A percentile compares a stretch with the other conserved stretches of the same genome.
These are phyloP conservation scores for Saccharomycopsis sp. DNA, from an alignment of 805 yeast species.

Conservation along the genomic window DNA sequence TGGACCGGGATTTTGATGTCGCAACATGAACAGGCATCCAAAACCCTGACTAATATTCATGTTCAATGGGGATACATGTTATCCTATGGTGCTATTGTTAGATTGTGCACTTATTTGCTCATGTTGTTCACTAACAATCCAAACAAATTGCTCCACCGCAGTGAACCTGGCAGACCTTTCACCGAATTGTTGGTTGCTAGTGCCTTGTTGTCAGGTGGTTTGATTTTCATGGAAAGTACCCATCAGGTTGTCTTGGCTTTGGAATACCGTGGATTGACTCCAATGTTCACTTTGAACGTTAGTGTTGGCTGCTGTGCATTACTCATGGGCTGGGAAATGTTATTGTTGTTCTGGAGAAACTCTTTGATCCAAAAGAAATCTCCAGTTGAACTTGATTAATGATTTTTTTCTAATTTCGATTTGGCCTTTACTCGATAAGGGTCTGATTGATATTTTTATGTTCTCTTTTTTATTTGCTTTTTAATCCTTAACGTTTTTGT, in stretches of 20 bases:
- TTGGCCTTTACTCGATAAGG: too few species aligned
- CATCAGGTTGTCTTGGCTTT: slow-evolving; percentile 78
- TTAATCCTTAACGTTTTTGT: neutral
- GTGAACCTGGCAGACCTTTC: slow-evolving; percentile 63
- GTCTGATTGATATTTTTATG: too few species aligned
- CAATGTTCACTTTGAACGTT: slow-evolving; percentile 87
- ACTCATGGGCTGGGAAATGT: slow-evolving; percentile 85
- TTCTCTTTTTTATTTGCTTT: neutral
- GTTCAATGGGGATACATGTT: slow-evolving; percentile 88
- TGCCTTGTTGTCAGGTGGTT: slow-evolving; percentile 79
- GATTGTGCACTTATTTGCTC: slow-evolving; percentile 57
- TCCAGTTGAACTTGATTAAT: neutral
- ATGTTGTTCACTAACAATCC: slow-evolving; percentile 39
- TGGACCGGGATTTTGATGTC: slow-evolving; percentile 98
- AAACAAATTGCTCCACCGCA: slow-evolving; percentile 26
- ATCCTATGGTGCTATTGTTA: slow-evolving; percentile 73
- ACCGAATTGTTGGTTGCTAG: slow-evolving; percentile 80
- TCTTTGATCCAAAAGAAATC: slow-evolving; percentile 31
- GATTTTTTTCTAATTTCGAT: neutral
- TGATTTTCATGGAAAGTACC: slow-evolving; percentile 86
- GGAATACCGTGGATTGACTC: slow-evolving; percentile 74
- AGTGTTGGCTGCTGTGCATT: slow-evolving; percentile 73
- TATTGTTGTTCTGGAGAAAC: slow-evolving; percentile 55
- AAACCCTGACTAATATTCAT: slow-evolving; percentile 72
- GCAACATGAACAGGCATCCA: slow-evolving; percentile 81